Evolutionary conservation across 305 asterid species (phyloP), one percentile per base, ranked within the genome.

Genomic region (Rubia balearica): DNA sequence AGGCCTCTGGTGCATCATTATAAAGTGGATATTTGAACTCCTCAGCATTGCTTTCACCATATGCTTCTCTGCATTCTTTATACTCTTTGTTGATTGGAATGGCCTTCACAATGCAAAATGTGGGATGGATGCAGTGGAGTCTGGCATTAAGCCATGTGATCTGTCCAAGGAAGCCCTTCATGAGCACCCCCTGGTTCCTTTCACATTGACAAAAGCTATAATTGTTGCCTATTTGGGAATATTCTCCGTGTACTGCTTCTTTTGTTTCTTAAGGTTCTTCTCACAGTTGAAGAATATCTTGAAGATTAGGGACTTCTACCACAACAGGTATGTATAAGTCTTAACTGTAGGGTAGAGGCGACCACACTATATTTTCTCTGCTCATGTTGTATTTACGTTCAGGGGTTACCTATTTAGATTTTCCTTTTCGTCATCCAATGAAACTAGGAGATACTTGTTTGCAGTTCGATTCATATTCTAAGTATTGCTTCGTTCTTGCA

Each of bases 61-160:
- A 74, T 90, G 90, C 77, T 91, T 94, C 70, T 94, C 99, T 70
- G 98, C 90, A 30, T 94, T 94, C 77, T 82, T 94, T 74, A 74
- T 91, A 73, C 87, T 94, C 65, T 86, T 73, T 76, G 96, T 94
- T 71, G 96, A 94, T 75, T 94, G 99, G 99, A 86, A 84, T 82
- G 99, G 99, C 71, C 93, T 94, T 57, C 87, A 93, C 71, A 87
- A 77, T 78, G 98, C 98, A 27, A 90, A 94, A 75, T 94, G 99
- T 89, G 99, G 98, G 74, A 94, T 94, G 96, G 91, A 85, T 88
- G 98, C 98, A 0, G 96, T 94, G 69, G 98, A 91, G 81, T 93
- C 97, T 77, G 98, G 99, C 75, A 90, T 83, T 45, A 91, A 85
- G 77, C 99, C 92, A 7, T 94, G 99, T 49, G 98, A 94, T 80